Percentiles rank a stretch among this genome's conserved stretches.
Evolutionary conservation across 495 filamentous ascomycete species (phyloP).

Genomic region (Corynascus novoguineensis): DNA sequence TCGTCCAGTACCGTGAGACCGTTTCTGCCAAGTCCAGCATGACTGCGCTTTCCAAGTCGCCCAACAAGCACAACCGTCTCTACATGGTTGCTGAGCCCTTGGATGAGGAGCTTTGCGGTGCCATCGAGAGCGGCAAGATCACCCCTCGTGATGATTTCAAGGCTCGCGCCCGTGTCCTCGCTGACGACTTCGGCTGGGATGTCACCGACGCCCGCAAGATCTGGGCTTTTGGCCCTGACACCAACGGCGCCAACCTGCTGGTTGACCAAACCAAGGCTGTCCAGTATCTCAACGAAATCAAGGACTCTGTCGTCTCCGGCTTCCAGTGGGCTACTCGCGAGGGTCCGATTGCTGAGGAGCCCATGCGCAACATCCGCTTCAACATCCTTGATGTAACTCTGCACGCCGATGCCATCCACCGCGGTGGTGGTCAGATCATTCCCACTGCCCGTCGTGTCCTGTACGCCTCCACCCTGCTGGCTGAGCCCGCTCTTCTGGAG

Average conservation of each 20-base stretch:
- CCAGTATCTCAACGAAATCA: conserved; percentile 99
- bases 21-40: conserved; percentile 78
- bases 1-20: conserved; percentile 97
- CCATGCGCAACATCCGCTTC: conserved; percentile 93
- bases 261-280: conserved; percentile 99
- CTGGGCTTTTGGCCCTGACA: conserved; percentile 99
- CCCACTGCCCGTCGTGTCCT: conserved; percentile 97
- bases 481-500: conserved; percentile 85
- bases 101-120: conserved; percentile 80
- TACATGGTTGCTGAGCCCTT: conserved; percentile 90
- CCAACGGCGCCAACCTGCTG: conserved; percentile 93
- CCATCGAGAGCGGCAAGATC: conserved; percentile 91
- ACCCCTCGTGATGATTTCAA: conserved; percentile 98
- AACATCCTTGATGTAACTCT: conserved; percentile 99
- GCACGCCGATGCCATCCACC: conserved; percentile 98
- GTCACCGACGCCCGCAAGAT: conserved; percentile 99
- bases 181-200: conserved; percentile 98
- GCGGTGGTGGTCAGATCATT: conserved; percentile 98
- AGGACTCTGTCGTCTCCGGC: conserved; percentile 98
- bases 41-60: conserved; percentile 96
- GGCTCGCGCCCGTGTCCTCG: conserved; percentile 90
- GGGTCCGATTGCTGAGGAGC: conserved; percentile 96
- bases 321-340: conserved; percentile 99
- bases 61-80: conserved; percentile 99
- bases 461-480: conserved; percentile 86